Percentiles rank a stretch among this genome's conserved stretches.
Evolutionary conservation across 441 rosid species (phyloP).

Genomic region (Gossypium lobatum): DNA sequence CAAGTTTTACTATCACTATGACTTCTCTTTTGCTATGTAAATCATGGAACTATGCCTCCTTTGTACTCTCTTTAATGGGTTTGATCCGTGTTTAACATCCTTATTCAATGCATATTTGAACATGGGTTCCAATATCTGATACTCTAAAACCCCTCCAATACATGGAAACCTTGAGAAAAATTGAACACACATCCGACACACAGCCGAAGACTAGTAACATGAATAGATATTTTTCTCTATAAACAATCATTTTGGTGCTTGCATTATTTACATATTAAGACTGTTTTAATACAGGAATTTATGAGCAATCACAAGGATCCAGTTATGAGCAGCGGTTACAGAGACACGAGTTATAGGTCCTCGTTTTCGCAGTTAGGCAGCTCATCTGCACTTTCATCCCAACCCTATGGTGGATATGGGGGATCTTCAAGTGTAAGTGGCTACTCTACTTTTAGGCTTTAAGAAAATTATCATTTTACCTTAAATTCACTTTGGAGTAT

Average conservation of each 20-base stretch:
- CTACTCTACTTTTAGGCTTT: conserved; percentile 41
- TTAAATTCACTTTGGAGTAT: neutral
- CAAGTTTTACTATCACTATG: neutral
- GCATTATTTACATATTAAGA: neutral
- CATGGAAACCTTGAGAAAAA: neutral
- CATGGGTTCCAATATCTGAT: neutral
- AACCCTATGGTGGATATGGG: conserved; percentile 45
- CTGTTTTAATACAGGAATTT: conserved; percentile 36
- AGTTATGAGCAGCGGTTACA: conserved; percentile 29
- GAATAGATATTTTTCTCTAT: neutral
- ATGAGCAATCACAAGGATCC: conserved; percentile 47
- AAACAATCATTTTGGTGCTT: neutral
- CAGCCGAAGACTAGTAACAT: neutral
- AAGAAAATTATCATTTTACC: conserved; percentile 1
- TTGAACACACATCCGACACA: neutral
- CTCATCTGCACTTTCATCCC: conserved; percentile 32
- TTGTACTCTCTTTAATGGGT: neutral
- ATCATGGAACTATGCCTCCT: neutral
- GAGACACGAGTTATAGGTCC: conserved; percentile 40
- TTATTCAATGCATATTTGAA: neutral
- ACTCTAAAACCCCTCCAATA: neutral
- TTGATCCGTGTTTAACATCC: neutral
- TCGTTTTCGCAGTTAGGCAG: conserved; percentile 37
- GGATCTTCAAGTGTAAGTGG: conserved; percentile 39
- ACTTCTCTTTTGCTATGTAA: neutral